Base-by-base conservation (phyloP, 495 filamentous ascomycete species). In the Penicillium pancosmium region DNA sequence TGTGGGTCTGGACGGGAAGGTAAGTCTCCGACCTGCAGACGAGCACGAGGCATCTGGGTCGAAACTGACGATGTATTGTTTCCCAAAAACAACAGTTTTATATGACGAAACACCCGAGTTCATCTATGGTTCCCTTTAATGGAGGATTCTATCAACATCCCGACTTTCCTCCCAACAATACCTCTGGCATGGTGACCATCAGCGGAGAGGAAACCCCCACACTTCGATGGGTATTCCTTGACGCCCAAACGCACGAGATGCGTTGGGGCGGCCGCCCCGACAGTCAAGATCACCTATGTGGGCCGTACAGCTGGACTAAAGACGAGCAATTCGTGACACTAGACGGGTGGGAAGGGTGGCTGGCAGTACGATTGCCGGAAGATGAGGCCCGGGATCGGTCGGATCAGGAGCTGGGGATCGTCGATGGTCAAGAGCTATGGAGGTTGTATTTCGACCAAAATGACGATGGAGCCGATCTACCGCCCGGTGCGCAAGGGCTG, bases 261-360 rank as follows among this genome's bases (percentile, higher is more conserved):
- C 55, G 59, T 15, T 72, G 69, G 69, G 69, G 69, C 16, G 69
- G 69, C 19, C 56, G 60, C 7, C 53, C 61, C 7, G 69, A 69
- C 13, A 59, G 53, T 9, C 58, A 65, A 50, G 69, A 60, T 35
- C 62, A 72, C 33, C 21, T 66, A 4, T 61, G 62, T 63, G 69
- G 69, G n/a, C 69, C 67, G 43, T 72, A 68, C 34, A 67, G 69
- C 34, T 66, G 65, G 63, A 66, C 69, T 3, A 61, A 65, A 40
- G 68, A 70, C 21, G 65, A 68, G 34, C 59, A 62, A 21, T 65
- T 55, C 44, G 38, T 70, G 19, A 68, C 57, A 27, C 57, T 68
- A n/a, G 61, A 71, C 18, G 68, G 62, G 31, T 67, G 57, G 60
- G 53, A 67, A 53, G 60, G 66, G 35, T 73, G 64, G 64, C 19